Evolutionary conservation across 108 stramenopile species (phyloP), one percentile per base, ranked within the genome.

Genomic region (Chaetoceros muelleri): DNA sequence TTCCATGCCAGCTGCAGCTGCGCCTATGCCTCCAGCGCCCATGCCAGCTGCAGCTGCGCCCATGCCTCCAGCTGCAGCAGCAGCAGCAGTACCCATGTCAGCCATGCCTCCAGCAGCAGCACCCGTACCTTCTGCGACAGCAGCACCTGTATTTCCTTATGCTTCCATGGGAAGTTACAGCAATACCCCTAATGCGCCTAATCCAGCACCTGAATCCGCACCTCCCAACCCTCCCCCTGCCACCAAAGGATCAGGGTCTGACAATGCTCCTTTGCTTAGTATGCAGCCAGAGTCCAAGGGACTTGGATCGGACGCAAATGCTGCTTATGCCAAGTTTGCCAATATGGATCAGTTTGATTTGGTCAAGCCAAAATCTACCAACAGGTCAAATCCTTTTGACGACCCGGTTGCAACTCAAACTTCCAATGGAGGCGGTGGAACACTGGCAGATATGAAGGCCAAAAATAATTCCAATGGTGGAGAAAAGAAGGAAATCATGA

Each of bases 361-460:
- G 26, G 70, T 71, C 5, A 54, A 54, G 17, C 68, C 67, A 49
- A 76, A 73, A 53, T 30, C 50, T 2, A 54, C 58, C 19, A n/a
- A 55, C 17, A 53, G 64, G 16, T 44, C 60, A 25, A 83, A 83
- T 54, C 82, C 82, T 0, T 82, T 82, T 53, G 79, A 74, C 18
- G 29, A 64, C 3, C 13, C 31, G 2, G 46, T 47, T 28, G 34
- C 34, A 40, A 5, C n/a, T n/a, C n/a, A n/a, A n/a, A n/a, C n/a
- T n/a, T n/a, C 34, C 5, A 13, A 47, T 85, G 52, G 72, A 62
- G 27, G 80, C 70, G 64, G 59, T 84, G 44, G 71, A 69, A 55
- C 61, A 59, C 64, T 96, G 22, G 69, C 89, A 18, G 82, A 87
- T 61, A 87, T 93, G 48, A 82, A 77, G 59, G 30, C 67, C 10